Percentiles rank a stretch among this genome's conserved stretches.
Conservation (phyloP, 352 stramenopile genomes). For the Albugo candida region DNA sequence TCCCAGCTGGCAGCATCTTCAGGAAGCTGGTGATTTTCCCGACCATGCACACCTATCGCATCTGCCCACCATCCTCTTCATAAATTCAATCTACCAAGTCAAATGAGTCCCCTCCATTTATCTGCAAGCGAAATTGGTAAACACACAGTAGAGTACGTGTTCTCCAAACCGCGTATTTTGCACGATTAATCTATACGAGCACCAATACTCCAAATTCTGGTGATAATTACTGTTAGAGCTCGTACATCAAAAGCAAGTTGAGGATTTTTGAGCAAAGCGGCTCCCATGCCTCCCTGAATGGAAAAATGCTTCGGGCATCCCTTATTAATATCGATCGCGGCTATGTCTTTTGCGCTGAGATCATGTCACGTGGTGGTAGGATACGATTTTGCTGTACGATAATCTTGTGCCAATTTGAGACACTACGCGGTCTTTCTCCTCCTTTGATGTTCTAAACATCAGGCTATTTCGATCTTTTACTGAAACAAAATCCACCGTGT, state of each 20-base stretch:
- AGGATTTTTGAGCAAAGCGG: conserved; percentile 74
- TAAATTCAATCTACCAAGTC: conserved; percentile 35
- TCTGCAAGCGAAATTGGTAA: not conserved
- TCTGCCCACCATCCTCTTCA: conserved; percentile 33
- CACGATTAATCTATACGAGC: conserved; percentile 37
- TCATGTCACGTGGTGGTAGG: not conserved
- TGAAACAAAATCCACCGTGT: conserved; percentile 82
- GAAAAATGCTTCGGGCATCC: conserved; percentile 89
- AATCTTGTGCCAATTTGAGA: conserved; percentile 76
- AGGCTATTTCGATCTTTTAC: conserved; percentile 53
- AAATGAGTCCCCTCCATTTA: not conserved
- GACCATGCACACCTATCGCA: conserved; percentile 56
- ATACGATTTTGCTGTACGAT: not conserved
- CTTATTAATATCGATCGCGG: conserved; percentile 89
- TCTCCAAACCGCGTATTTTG: conserved; percentile 71
- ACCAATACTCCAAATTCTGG: not conserved
- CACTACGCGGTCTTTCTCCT: conserved; percentile 64
- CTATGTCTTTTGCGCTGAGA: conserved; percentile 57
- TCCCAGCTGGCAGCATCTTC: conserved; percentile 56
- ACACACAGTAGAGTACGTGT: conserved; percentile 37
- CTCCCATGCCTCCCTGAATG: conserved; percentile 82
- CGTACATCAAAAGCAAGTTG: conserved; percentile 67
- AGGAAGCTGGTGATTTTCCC: conserved; percentile 45
- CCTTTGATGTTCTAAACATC: conserved; percentile 73
- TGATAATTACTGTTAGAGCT: not conserved